phyloP scores from a whole-genome alignment of 2,329 filamentous ascomycete genomes.

The Fusarium liriodendri region DNA sequence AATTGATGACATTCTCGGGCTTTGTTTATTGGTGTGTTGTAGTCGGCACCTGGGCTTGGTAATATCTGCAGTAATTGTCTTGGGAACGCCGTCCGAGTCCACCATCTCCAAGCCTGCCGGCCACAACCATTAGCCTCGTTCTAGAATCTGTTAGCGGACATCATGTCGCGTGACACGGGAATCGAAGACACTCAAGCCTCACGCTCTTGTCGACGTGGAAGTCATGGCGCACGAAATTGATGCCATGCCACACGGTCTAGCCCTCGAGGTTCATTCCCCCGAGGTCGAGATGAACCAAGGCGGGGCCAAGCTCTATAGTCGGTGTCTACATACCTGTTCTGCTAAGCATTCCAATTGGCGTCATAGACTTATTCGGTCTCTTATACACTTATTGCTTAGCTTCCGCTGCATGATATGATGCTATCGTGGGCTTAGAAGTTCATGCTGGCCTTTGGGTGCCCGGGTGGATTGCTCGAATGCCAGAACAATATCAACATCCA shows the following conservation, averaged over 20 bases:
- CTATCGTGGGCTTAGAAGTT: not conserved
- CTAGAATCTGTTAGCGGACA: not conserved
- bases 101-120: not conserved
- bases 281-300: constrained; percentile 6
- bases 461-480: not conserved
- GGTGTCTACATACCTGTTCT: not conserved
- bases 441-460: not conserved
- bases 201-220: not conserved
- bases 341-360: not conserved
- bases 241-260: not conserved
- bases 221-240: not conserved
- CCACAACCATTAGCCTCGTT: not conserved
- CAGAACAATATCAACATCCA: not conserved
- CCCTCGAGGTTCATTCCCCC: constrained; percentile 10
- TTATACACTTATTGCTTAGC: not conserved
- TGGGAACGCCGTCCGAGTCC: not conserved
- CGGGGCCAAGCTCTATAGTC: not conserved
- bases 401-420: not conserved
- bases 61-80: not conserved
- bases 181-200: not conserved
- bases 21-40: not conserved
- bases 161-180: not conserved
- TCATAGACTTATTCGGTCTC: not conserved
- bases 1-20: not conserved
- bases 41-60: not conserved